Evolutionary conservation across 768 basidiomycete genomes (phyloP).

Genomic region (Sarcodon aspratus): DNA sequence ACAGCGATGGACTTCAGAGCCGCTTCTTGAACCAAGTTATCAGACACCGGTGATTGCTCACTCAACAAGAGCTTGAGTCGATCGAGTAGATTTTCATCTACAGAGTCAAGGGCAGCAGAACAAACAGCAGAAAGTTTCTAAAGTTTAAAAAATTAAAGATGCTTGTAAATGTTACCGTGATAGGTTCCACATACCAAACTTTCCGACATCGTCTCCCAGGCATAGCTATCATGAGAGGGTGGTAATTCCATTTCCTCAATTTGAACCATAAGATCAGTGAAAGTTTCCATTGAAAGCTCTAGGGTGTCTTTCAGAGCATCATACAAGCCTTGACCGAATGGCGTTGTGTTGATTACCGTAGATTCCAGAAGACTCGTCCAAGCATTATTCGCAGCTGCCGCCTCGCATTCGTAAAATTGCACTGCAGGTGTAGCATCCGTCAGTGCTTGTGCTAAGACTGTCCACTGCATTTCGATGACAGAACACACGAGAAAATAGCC

Average conservation of each 20-base stretch:
- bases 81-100: constrained; percentile 59
- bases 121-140: constrained; percentile 85
- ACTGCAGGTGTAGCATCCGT: constrained; percentile 18
- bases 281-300: constrained; percentile 60
- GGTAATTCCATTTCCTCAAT: constrained; percentile 77
- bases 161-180: neutral
- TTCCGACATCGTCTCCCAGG: constrained; percentile 90
- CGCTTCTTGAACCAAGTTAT: constrained; percentile 81
- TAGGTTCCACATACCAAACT: constrained; percentile 46
- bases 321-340: constrained; percentile 16
- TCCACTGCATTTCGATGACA: constrained; percentile 78
- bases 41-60: constrained; percentile 68
- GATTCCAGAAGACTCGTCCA: constrained; percentile 61
- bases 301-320: constrained; percentile 33
- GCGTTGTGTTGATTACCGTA: constrained; percentile 30
- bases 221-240: constrained; percentile 76
- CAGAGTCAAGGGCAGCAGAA: constrained; percentile 54
- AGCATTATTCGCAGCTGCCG: constrained; percentile 75
- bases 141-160: neutral
- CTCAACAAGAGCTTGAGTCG: constrained; percentile 69
- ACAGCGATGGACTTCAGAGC: constrained; percentile 80
- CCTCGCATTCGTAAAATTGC: constrained; percentile 36
- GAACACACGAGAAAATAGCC: constrained; percentile 89
- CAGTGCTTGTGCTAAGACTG: constrained; percentile 64
- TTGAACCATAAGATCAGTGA: constrained; percentile 65